These are phyloP conservation scores for Hortiboletus flavorubellus DNA, from an alignment of 768 basidiomycete genomes.

Conservation along the genomic window DNA sequence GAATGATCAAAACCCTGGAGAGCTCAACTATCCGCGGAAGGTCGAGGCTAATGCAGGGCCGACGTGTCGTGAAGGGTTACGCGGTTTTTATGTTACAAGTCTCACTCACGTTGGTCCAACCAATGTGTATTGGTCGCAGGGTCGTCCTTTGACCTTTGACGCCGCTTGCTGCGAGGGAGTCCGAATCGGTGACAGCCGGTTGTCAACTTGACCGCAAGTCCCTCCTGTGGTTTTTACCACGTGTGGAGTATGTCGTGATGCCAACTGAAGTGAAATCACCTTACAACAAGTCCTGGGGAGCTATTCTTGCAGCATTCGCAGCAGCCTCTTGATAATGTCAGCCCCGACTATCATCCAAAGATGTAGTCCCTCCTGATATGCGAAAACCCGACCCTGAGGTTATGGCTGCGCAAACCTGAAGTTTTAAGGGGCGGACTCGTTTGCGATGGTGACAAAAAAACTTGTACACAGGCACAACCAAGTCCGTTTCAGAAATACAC, in stretches of 20 bases:
- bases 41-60: too few species aligned
- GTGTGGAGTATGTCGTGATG: background rate
- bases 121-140: background rate
- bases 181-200: slow-evolving; percentile 1
- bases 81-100: background rate
- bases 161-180: background rate
- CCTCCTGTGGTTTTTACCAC: too few species aligned
- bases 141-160: slow-evolving; percentile 1
- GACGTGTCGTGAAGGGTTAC: slow-evolving; percentile 2
- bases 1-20: background rate
- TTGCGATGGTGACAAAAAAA: background rate
- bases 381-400: background rate
- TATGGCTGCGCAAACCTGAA: background rate
- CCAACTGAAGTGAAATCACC: background rate
- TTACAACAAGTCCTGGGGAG: background rate
- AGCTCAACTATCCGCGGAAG: too few species aligned
- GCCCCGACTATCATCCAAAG: background rate
- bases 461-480: background rate
- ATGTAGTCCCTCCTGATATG: background rate
- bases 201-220: slow-evolving; percentile 3
- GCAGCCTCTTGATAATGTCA: background rate
- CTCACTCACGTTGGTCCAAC: slow-evolving; percentile 1
- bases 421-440: background rate
- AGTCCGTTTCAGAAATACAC: background rate
- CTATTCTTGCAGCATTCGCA: background rate